Conservation (phyloP, 352 stramenopile genomes). For the Globisporangium okanoganense region DNA sequence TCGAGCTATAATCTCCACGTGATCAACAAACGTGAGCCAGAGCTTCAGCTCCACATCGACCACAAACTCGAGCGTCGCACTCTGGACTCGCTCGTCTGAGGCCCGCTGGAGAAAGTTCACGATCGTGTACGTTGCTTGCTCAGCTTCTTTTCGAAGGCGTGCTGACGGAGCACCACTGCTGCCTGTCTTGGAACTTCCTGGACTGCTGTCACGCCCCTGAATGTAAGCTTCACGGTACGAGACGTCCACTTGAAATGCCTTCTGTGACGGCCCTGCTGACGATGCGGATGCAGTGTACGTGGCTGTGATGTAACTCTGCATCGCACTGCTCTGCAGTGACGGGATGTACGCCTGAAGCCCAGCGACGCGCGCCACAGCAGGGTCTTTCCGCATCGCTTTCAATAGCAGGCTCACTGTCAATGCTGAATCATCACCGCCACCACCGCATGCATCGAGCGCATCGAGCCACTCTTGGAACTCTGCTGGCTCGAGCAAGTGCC, state of each 20-base stretch:
- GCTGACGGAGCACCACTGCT: neutral
- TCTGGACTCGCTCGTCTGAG: slow-evolving; percentile 15
- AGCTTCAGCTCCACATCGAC: slow-evolving; percentile 25
- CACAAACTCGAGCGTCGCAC: slow-evolving; percentile 33
- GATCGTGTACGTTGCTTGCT: slow-evolving; percentile 18
- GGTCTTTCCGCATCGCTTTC: neutral
- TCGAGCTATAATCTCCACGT: slow-evolving; percentile 9
- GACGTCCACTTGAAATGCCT: slow-evolving; percentile 18
- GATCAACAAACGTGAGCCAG: slow-evolving; percentile 36
- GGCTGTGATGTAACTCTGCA: neutral
- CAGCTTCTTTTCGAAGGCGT: slow-evolving; percentile 23
- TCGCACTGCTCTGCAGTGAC: neutral
- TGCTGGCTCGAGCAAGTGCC: slow-evolving; percentile 12
- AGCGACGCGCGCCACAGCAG: neutral
- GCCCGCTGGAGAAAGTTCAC: slow-evolving; percentile 24
- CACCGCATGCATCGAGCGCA: neutral
- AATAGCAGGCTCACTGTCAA: neutral
- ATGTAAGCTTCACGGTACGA: slow-evolving; percentile 16
- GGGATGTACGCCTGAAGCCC: slow-evolving; percentile 24
- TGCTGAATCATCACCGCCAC: neutral
- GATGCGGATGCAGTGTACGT: neutral
- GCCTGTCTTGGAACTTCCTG: neutral
- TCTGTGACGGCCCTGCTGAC: slow-evolving; percentile 9
- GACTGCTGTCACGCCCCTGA: neutral
- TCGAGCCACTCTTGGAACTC: slow-evolving; percentile 23